Base-by-base conservation (phyloP, 805 yeast species). In the Kuraishia piskuri region DNA sequence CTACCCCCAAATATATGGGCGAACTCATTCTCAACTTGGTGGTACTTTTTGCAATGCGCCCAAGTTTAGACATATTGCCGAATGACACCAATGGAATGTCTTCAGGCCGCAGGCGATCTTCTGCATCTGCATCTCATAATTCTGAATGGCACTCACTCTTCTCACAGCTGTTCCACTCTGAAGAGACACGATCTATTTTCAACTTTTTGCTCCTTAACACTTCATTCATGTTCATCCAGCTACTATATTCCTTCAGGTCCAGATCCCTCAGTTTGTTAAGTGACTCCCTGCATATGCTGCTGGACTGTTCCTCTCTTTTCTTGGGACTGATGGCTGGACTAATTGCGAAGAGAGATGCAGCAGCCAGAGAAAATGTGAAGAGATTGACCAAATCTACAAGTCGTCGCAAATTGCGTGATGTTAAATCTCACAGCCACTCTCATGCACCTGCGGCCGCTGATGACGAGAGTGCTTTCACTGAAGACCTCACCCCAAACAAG, bases 241-340 rank as follows among this genome's bases (percentile, higher is more conserved):
- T 94, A 58, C 70, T 94, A 9, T 94, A 94, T 66, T 91, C 98
- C 0, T 86, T 94, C 69, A 77, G 96, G 56, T 90, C 98, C 1
- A 91, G 88, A 63, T 92, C 98, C 0, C 72, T 94, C 49, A 97
- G 99, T 10, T 73, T 94, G 22, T 68, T 94, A 52, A 90, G 97
- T 20, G 99, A 94, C 64, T 90, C 97, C 1, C 75, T 94, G 52
- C 99, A 94, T 68, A 94, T 94, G 99, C 87, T 96, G 2, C 74
- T 94, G 53, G 99, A 94, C 68, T 94, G 99, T 66, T 78, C 90
- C 0, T 95, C 98, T 0, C 72, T 94, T 53, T 82, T 94, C 2
- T 78, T 94, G 26, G 99, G 99, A 0, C 72, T 94, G 1, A 75
- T 92, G 23, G 99, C 99, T 0, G 88, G 95, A 81, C 14, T 69